Evolutionary conservation across 495 filamentous ascomycete genomes (phyloP).

Genomic region (Bacidia gigantensis): DNA sequence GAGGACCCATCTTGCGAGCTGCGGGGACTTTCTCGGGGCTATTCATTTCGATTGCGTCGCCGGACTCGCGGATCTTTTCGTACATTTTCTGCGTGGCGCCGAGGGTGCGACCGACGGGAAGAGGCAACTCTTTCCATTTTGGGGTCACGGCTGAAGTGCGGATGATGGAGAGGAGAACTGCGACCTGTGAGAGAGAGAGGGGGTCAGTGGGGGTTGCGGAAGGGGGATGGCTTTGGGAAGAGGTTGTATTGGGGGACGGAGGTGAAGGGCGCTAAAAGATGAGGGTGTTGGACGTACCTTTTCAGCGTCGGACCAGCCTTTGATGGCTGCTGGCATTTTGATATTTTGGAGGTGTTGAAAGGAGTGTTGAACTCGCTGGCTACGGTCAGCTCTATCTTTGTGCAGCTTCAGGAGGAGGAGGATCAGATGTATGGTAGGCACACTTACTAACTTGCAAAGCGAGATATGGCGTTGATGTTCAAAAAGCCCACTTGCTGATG

Average conservation of each 20-base stretch:
- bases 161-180: conserved; percentile 2
- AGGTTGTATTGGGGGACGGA: neutral
- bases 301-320: neutral
- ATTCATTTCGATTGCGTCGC: neutral
- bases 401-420: too few relatives aligned
- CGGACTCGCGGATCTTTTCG: neutral
- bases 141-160: neutral
- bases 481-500: too few relatives aligned
- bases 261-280: neutral
- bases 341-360: neutral
- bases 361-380: neutral
- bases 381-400: neutral
- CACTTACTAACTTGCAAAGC: too few relatives aligned
- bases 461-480: too few relatives aligned
- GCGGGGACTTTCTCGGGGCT: neutral
- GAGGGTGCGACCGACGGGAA: conserved; percentile 1
- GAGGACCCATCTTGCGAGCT: neutral
- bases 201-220: neutral
- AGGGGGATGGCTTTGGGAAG: neutral
- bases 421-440: too few relatives aligned
- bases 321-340: neutral
- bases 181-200: neutral
- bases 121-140: neutral
- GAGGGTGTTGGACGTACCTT: neutral
- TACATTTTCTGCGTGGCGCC: conserved; percentile 1